A percentile compares a stretch with the other conserved stretches of the same genome.
phyloP scores from a whole-genome alignment of 2,329 filamentous ascomycete genomes.

The Remersonia thermophila region DNA sequence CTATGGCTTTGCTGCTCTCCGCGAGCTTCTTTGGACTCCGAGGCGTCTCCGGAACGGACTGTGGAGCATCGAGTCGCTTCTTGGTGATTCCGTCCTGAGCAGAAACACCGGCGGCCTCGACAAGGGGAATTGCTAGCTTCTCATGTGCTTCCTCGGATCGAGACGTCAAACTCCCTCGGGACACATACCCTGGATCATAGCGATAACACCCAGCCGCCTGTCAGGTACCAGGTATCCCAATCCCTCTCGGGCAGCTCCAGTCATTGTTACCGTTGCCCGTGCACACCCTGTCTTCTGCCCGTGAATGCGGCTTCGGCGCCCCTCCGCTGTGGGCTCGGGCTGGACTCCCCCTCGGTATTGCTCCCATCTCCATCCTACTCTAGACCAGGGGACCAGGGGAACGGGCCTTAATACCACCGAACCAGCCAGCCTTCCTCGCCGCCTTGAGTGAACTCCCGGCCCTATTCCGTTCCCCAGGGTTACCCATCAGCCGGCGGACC shows the following conservation, averaged over 20 bases:
- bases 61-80: too few relatives aligned
- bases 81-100: too few relatives aligned
- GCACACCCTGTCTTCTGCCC: conserved; percentile 30
- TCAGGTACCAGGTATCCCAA: conserved; percentile 28
- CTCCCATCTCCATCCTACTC: conserved; percentile 34
- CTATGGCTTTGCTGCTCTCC: conserved; percentile 21
- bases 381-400: conserved; percentile 27
- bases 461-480: conserved; percentile 26
- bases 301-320: conserved; percentile 34
- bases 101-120: not conserved
- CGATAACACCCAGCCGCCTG: conserved; percentile 18
- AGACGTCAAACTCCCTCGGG: conserved; percentile 17
- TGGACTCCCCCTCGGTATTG: conserved; percentile 33
- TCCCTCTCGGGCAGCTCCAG: conserved; percentile 12
- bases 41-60: too few relatives aligned
- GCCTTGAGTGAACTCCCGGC: conserved; percentile 27
- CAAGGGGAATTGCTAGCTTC: conserved; percentile 19
- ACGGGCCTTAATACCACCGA: conserved; percentile 28
- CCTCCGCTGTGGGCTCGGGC: conserved; percentile 26
- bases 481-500: conserved; percentile 27
- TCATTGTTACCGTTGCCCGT: conserved; percentile 23
- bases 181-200: conserved; percentile 5
- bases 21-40: too few relatives aligned
- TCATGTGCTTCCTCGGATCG: conserved; percentile 24
- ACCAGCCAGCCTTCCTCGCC: conserved; percentile 20